A percentile compares a stretch with the other conserved stretches of the same genome.
Conservation (phyloP, 75 land plant genomes). For the Cupressus sempervirens region DNA sequence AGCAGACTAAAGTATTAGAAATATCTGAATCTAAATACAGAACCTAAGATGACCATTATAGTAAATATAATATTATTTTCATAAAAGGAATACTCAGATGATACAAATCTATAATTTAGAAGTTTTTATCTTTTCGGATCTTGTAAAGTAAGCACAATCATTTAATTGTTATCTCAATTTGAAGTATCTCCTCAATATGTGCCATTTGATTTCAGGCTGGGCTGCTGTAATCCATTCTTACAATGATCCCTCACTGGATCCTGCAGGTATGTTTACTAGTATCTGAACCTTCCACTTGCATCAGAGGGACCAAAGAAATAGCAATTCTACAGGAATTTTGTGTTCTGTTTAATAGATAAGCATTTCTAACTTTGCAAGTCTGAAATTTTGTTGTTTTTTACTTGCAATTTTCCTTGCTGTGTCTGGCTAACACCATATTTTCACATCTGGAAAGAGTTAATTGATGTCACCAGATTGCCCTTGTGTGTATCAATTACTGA, state of each 20-base stretch:
- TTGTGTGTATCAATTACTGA: background rate
- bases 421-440: background rate
- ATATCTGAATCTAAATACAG: too few relatives aligned
- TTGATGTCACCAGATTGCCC: background rate
- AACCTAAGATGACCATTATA: too few relatives aligned
- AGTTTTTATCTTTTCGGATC: background rate
- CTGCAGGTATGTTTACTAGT: background rate
- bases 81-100: background rate
- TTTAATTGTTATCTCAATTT: background rate
- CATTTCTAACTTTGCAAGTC: background rate
- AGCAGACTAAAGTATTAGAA: too few relatives aligned
- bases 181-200: background rate
- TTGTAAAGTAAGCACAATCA: background rate
- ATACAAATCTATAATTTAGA: background rate
- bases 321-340: background rate
- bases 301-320: background rate
- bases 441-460: background rate
- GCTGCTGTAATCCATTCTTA: constrained; percentile 2
- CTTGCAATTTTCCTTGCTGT: background rate
- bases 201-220: constrained; percentile 6
- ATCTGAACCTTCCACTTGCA: too few relatives aligned
- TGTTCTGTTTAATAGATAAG: background rate
- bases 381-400: background rate
- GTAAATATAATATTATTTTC: too few relatives aligned
- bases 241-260: constrained; percentile 7